A percentile compares a stretch with the other conserved stretches of the same genome.
Evolutionary conservation across 345 rosid genomes (phyloP).

Genomic region (Acer campestre): DNA sequence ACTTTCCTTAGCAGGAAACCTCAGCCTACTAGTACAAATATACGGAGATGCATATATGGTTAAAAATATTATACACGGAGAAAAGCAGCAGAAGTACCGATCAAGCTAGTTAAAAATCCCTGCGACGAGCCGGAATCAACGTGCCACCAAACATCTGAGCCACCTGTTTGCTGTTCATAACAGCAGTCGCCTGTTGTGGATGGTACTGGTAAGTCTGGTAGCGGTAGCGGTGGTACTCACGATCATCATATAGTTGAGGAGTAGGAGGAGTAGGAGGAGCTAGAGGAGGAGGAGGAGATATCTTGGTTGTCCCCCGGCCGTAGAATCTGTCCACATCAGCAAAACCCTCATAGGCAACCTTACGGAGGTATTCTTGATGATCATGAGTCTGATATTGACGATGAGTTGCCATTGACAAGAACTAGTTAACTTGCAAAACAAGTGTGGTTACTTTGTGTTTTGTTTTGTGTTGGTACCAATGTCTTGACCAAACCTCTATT

Average conservation of each 20-base stretch:
- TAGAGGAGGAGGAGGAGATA: neutral
- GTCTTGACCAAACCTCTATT: no score
- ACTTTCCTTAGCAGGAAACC: no score
- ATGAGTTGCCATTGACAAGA: neutral
- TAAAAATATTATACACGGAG: no score
- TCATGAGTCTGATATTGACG: neutral
- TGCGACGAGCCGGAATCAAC: neutral
- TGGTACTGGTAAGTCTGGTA: no score
- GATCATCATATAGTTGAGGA: no score
- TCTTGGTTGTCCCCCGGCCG: neutral
- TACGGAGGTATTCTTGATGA: neutral
- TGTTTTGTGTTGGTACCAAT: neutral
- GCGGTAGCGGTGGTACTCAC: no score
- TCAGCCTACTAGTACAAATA: no score
- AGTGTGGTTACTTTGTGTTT: neutral
- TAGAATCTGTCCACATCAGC: neutral
- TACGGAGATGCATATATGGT: no score
- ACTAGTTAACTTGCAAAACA: neutral
- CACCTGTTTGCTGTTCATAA: conserved; percentile 7
- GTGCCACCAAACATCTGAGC: neutral
- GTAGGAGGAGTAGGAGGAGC: neutral
- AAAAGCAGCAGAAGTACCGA: no score
- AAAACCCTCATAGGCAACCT: neutral
- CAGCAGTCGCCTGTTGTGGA: neutral
- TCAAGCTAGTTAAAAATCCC: neutral